phyloP scores from a whole-genome alignment of 176 grass and related monocot species.

The Musa acuminata region DNA sequence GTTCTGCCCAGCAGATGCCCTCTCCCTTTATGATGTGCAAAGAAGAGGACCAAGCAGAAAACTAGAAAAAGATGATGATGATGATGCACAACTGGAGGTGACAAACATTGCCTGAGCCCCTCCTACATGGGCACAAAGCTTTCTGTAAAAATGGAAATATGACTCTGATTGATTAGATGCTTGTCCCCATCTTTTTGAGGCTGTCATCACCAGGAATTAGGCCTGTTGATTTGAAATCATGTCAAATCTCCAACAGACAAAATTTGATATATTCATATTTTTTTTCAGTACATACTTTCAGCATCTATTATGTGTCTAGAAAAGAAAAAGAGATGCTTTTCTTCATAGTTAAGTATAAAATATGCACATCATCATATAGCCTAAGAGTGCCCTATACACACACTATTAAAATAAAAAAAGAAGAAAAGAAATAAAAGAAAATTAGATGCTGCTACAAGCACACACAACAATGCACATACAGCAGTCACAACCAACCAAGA shows the following conservation, averaged over 20 bases:
- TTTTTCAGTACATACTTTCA: neutral
- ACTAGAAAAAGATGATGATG: no score
- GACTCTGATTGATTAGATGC: neutral
- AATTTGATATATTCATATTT: neutral
- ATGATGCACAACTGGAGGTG: neutral
- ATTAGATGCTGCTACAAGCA: no score
- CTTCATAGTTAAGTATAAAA: neutral
- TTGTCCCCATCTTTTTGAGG: neutral
- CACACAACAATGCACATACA: no score
- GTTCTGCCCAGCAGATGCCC: no score
- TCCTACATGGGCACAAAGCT: neutral
- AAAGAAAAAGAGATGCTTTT: neutral
- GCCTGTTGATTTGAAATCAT: conserved; percentile 4
- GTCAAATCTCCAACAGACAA: conserved; percentile 1
- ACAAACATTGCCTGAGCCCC: neutral
- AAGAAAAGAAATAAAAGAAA: no score
- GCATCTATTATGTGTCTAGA: neutral
- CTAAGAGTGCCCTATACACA: neutral
- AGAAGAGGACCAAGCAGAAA: no score
- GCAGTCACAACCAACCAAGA: no score
- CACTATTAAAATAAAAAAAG: no score
- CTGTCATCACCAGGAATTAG: neutral
- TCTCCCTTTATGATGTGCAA: no score
- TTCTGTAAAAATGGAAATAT: neutral
- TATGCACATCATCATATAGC: neutral